Evolutionary conservation across 192 early-diverging fungal genomes (phyloP).

Genomic region (Entomortierella lignicola): DNA sequence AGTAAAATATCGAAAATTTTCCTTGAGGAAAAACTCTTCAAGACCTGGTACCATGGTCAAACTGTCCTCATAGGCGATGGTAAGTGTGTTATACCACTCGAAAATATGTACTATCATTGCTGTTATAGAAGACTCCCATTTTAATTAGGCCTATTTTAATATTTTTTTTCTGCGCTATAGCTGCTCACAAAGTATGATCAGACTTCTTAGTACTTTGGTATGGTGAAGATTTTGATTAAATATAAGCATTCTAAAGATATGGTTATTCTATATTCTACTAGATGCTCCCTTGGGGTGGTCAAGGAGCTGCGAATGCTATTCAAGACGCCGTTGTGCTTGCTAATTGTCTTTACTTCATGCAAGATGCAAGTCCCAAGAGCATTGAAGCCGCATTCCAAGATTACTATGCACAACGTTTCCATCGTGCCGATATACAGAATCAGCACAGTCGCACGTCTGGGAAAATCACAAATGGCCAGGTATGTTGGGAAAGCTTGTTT

Average conservation of each 20-base stretch:
- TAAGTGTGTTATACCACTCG: background rate
- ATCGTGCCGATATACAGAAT: background rate
- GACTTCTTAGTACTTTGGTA: no score
- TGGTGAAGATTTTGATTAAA: no score
- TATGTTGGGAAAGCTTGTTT: background rate
- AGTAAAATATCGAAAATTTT: slow-evolving; percentile 7
- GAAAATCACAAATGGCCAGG: background rate
- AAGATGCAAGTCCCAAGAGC: background rate
- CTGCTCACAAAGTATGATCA: no score
- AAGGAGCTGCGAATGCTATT: slow-evolving; percentile 10
- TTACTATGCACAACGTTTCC: slow-evolving; percentile 4
- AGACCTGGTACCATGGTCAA: slow-evolving; percentile 20
- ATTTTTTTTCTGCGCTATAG: no score
- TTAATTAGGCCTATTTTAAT: no score
- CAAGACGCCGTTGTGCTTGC: slow-evolving; percentile 19
- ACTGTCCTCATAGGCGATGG: slow-evolving; percentile 34
- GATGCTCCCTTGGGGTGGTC: slow-evolving; percentile 10
- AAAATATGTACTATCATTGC: no score
- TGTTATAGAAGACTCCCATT: no score
- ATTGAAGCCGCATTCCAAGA: slow-evolving; percentile 6
- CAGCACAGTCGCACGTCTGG: slow-evolving; percentile 14
- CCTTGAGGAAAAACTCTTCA: slow-evolving; percentile 19
- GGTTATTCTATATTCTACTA: background rate
- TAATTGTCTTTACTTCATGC: slow-evolving; percentile 5
- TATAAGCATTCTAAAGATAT: no score